phyloP scores from a whole-genome alignment of 148 eudicot species.

The Camellia japonica region DNA sequence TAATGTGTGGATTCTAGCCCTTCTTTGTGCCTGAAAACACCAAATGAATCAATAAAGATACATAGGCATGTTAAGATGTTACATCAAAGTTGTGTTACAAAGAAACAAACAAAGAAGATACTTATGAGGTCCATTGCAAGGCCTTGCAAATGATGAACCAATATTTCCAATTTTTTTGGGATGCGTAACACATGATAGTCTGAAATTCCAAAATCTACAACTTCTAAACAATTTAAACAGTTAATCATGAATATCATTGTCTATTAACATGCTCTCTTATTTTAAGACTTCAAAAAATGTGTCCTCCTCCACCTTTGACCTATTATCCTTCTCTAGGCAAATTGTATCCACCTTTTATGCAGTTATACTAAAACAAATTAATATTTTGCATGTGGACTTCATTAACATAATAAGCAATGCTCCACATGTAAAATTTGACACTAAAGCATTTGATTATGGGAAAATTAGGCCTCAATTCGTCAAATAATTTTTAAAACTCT shows the following conservation, averaged over 20 bases:
- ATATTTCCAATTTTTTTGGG: background rate
- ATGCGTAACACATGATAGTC: background rate
- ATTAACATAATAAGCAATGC: background rate
- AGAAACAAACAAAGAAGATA: background rate
- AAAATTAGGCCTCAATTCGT: no score
- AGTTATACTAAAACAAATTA: no score
- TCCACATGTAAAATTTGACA: background rate
- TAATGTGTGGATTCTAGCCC: slow-evolving; percentile 74
- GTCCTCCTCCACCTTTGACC: background rate
- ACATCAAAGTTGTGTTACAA: background rate
- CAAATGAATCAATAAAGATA: slow-evolving; percentile 2
- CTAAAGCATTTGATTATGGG: no score
- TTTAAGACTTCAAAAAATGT: no score
- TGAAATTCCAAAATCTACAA: background rate
- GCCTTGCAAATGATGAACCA: background rate
- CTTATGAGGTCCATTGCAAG: background rate
- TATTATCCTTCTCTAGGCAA: background rate
- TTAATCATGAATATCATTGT: background rate
- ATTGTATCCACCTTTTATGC: no score
- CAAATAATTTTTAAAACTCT: no score
- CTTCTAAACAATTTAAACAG: background rate
- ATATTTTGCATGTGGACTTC: background rate
- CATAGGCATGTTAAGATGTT: background rate
- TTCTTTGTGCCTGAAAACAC: slow-evolving; percentile 51
- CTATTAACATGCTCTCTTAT: no score